A percentile compares a stretch with the other conserved stretches of the same genome.
Conservation (phyloP, 2,329 filamentous ascomycete genomes). For the Hymenoscyphus scutula region DNA sequence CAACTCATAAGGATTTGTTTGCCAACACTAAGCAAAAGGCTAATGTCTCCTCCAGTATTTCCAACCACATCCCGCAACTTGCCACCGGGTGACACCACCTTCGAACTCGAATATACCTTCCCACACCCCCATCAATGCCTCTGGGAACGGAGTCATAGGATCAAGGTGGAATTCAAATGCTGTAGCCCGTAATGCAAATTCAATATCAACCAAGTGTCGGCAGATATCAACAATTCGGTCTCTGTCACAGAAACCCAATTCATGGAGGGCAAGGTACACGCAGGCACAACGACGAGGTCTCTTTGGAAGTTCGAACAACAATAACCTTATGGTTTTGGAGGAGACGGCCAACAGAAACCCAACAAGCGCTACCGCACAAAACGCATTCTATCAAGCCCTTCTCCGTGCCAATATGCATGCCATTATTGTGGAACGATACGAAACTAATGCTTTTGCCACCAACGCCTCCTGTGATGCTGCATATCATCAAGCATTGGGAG, state of each 20-base stretch:
- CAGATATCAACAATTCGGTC: constrained; percentile 28
- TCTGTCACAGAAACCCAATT: constrained; percentile 19
- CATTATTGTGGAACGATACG: constrained; percentile 86
- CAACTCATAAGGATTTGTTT: not conserved
- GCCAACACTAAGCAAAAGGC: not conserved
- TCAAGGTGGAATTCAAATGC: constrained; percentile 15
- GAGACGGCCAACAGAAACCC: constrained; percentile 92
- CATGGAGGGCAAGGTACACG: not conserved
- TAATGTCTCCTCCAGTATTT: constrained; percentile 17
- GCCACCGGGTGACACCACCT: constrained; percentile 21
- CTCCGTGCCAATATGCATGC: constrained; percentile 90
- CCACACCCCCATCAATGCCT: constrained; percentile 19
- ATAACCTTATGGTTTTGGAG: constrained; percentile 76
- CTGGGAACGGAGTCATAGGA: not conserved
- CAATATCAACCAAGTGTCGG: constrained; percentile 22
- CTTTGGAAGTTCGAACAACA: constrained; percentile 25
- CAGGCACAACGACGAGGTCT: constrained; percentile 27
- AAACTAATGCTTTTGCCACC: constrained; percentile 79
- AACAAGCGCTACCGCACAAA: constrained; percentile 80
- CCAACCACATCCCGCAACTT: constrained; percentile 22
- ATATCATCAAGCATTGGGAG: constrained; percentile 73
- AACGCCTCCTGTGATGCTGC: constrained; percentile 75
- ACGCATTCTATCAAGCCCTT: constrained; percentile 89
- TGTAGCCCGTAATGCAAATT: constrained; percentile 25
- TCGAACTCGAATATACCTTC: constrained; percentile 20